These are phyloP conservation scores for Pythium brachiatum DNA, from an alignment of 352 stramenopile species.

Conservation along the genomic window DNA sequence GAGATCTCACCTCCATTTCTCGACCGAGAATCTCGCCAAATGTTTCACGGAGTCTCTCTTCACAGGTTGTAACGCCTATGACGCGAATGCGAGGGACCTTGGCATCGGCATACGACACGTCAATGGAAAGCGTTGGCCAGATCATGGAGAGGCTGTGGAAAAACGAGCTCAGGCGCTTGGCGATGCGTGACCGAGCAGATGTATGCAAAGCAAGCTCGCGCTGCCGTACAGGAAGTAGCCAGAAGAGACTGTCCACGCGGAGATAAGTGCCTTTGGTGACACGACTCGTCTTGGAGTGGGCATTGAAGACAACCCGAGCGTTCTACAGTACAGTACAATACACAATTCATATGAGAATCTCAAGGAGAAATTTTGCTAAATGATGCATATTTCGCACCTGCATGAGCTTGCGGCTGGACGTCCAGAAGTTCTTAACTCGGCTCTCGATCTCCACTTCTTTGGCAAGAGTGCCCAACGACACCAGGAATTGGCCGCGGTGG, in stretches of 20 bases:
- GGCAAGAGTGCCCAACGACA: slow-evolving; percentile 38
- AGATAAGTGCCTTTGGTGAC: slow-evolving; percentile 45
- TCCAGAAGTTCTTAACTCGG: slow-evolving; percentile 48
- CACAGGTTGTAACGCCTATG: slow-evolving; percentile 3
- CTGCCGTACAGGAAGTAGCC: slow-evolving; percentile 50
- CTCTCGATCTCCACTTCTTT: slow-evolving; percentile 65
- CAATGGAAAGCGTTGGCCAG: slow-evolving; percentile 61
- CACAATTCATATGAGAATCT: no score
- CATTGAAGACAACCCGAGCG: slow-evolving; percentile 56
- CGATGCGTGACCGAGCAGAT: slow-evolving; percentile 34
- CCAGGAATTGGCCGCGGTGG: slow-evolving; percentile 48
- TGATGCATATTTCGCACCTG: slow-evolving; percentile 29
- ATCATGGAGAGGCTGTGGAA: slow-evolving; percentile 66
- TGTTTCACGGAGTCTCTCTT: slow-evolving; percentile 10
- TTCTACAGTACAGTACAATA: no score
- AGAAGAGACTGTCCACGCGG: slow-evolving; percentile 52
- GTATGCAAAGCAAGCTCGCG: slow-evolving; percentile 39
- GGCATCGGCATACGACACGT: slow-evolving; percentile 42
- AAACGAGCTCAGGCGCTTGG: slow-evolving; percentile 43
- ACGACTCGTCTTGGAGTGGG: slow-evolving; percentile 24
- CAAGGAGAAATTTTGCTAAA: no score
- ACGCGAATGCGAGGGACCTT: slow-evolving; percentile 16
- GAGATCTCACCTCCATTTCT: slow-evolving; percentile 16
- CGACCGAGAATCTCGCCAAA: slow-evolving; percentile 21
- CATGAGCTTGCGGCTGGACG: slow-evolving; percentile 65